Percentiles rank a stretch among this genome's conserved stretches.
phyloP scores from a whole-genome alignment of 108 stramenopile genomes.

The Schizochytrium sp. region DNA sequence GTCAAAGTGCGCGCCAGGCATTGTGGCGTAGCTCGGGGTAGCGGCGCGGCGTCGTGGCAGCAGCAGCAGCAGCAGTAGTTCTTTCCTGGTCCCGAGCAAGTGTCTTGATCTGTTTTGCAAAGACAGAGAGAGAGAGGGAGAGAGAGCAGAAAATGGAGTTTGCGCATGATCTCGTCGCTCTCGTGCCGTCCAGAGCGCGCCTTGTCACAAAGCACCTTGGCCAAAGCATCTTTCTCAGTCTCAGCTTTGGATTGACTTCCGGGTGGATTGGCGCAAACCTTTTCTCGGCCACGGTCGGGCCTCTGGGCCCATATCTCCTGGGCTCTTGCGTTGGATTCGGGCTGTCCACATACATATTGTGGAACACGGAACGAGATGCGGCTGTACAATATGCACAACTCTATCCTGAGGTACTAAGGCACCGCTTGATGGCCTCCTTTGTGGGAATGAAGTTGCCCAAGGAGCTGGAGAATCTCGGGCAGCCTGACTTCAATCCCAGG shows the following conservation, averaged over 20 bases:
- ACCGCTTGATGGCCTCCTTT: not conserved
- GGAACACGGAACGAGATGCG: not conserved
- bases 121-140: not conserved
- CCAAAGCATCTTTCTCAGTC: not conserved
- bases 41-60: too few species aligned
- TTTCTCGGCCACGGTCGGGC: not conserved
- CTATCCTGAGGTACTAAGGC: not conserved
- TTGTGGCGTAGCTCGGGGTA: too few species aligned
- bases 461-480: not conserved
- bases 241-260: not conserved
- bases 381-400: not conserved
- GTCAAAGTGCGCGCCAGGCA: not conserved
- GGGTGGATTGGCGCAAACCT: not conserved
- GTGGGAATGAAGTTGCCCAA: not conserved
- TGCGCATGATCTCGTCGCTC: not conserved
- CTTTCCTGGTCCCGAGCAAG: too few species aligned
- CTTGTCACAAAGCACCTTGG: not conserved
- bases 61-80: too few species aligned
- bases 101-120: not conserved
- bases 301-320: not conserved
- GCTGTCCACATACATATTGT: not conserved
- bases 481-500: not conserved
- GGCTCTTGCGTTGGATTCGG: not conserved
- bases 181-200: not conserved
- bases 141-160: not conserved